phyloP scores from a whole-genome alignment of 2,329 filamentous ascomycete genomes.

The Ceratocystis smalleyi region DNA sequence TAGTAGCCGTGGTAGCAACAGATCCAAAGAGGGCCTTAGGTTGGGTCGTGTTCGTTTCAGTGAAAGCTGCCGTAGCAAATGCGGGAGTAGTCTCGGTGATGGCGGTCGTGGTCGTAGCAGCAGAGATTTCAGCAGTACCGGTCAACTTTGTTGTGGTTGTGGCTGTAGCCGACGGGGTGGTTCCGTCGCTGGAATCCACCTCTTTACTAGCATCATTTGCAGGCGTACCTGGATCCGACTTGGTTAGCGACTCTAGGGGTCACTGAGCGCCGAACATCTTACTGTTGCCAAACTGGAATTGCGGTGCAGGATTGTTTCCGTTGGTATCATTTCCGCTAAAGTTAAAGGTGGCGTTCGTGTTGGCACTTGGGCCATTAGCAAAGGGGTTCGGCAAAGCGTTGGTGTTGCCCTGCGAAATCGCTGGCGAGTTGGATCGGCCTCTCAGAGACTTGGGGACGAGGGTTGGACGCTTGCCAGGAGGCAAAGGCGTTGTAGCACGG shows the following conservation, averaged over 20 bases:
- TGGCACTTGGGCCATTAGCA: not conserved
- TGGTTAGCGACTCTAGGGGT: slow-evolving; percentile 16
- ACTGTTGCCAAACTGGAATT: slow-evolving; percentile 16
- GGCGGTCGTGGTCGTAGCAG: not conserved
- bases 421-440: slow-evolving; percentile 17
- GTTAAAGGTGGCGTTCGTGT: slow-evolving; percentile 8
- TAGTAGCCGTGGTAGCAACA: not conserved
- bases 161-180: not conserved
- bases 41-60: not conserved
- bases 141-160: not conserved
- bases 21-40: slow-evolving; percentile 6
- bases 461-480: slow-evolving; percentile 28
- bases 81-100: not conserved
- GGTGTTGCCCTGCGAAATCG: slow-evolving; percentile 12
- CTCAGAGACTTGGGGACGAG: slow-evolving; percentile 16
- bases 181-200: slow-evolving; percentile 1
- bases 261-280: slow-evolving; percentile 17
- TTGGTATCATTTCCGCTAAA: slow-evolving; percentile 15
- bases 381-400: slow-evolving; percentile 16
- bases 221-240: slow-evolving; percentile 19
- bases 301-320: slow-evolving; percentile 10
- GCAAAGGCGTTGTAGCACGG: slow-evolving; percentile 11
- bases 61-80: not conserved
- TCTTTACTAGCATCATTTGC: slow-evolving; percentile 15
- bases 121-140: slow-evolving; percentile 1